Evolutionary conservation across 2,329 filamentous ascomycete species (phyloP), one percentile per base, ranked within the genome.

Genomic region (Hypoxylon sp.): DNA sequence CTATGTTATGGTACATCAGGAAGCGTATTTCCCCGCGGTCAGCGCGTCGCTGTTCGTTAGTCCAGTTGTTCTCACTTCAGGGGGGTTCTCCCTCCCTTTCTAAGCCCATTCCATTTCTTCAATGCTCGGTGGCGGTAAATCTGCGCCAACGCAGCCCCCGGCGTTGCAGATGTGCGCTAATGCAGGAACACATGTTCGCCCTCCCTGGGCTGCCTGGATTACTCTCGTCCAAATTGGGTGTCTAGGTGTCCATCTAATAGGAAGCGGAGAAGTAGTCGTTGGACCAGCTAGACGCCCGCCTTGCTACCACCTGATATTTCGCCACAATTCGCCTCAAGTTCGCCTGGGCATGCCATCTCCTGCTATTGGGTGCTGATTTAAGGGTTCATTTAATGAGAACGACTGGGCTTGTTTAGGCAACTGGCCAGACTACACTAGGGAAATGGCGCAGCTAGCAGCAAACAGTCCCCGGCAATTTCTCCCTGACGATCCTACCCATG

Each of bases 181-280:
- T 75, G 73, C 73, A 75, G 73, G 73, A 74, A 75, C 73, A 64
- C 61, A 57, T 55, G 64, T 64, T 67, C 65, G 24, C 48, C 14
- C 58, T 53, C 51, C 49, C 42, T 22, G 28, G 40, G 40, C 58
- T 53, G 48, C 49, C 42, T 22, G 28, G 40, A 48, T 54, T 32
- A 60, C 32, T 53, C 22, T 52, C 50, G 40, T 53, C 30, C 40
- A 60, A 63, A 52, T 63, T 58, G 28, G 58, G 26, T 50, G 26
- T 46, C 44, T 61, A 48, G 48, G 22, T 44, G 36, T 24, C 33
- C 32, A 32, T 52, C 46, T 55, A 40, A 45, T 51, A 45, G 22
- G n/a, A 36, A 6, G 28, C 4, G 48, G 60, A 48, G 51, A 42
- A 54, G 26, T 12, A 60, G 46, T 22, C 48, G 60, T 61, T 67